A percentile compares a stretch with the other conserved stretches of the same genome.
Conservation (phyloP, 805 yeast genomes). For the Ascoidea asiatica region DNA sequence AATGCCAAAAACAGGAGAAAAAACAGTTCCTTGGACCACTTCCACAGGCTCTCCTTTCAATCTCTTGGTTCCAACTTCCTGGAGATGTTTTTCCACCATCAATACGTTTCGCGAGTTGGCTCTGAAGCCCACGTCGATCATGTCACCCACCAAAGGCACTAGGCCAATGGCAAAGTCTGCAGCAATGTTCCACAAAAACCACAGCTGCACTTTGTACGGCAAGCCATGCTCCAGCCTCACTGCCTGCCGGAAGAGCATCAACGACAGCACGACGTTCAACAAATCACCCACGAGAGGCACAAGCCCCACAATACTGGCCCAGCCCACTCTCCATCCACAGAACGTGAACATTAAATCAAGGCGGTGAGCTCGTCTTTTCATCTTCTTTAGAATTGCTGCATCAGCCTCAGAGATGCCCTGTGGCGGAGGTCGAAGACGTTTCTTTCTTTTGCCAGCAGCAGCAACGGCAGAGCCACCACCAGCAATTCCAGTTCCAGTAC, state of each 20-base stretch:
- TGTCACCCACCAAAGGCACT: constrained; percentile 65
- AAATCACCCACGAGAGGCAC: constrained; percentile 59
- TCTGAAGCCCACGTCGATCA: constrained; percentile 57
- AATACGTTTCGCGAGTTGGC: constrained; percentile 63
- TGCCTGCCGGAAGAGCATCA: constrained; percentile 26
- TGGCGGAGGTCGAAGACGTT: constrained; percentile 44
- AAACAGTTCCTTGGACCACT: not conserved
- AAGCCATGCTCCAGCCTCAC: constrained; percentile 49
- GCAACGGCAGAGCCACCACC: no score
- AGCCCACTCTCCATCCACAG: constrained; percentile 55
- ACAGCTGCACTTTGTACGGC: constrained; percentile 37
- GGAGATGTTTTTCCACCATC: constrained; percentile 43
- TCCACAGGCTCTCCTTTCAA: not conserved
- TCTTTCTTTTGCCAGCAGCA: constrained; percentile 16
- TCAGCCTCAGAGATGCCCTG: constrained; percentile 42
- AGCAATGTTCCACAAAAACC: constrained; percentile 49
- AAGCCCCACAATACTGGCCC: constrained; percentile 54
- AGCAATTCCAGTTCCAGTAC: not conserved
- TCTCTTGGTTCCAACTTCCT: constrained; percentile 4
- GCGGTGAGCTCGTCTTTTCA: constrained; percentile 48
- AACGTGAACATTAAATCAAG: constrained; percentile 51
- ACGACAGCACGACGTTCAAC: constrained; percentile 37
- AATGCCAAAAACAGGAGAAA: not conserved
- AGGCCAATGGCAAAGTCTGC: constrained; percentile 61
- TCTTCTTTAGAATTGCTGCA: constrained; percentile 29